Base-by-base conservation (phyloP, 192 early-diverging fungal species). In the Umbelopsis vinacea region DNA sequence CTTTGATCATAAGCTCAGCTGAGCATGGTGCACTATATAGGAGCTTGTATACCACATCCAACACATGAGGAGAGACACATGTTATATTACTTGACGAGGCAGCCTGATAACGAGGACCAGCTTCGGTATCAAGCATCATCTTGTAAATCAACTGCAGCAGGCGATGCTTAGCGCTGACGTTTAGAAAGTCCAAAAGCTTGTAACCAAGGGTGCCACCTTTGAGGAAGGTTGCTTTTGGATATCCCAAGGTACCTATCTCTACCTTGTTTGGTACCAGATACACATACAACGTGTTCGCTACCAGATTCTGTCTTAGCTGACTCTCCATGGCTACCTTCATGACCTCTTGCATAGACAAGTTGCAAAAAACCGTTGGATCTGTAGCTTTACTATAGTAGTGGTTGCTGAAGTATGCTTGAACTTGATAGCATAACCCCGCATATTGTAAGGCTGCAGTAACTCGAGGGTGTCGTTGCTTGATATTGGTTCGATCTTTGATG, bases 41-140 rank as follows among this genome's bases (percentile, higher is more conserved):
- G 37, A 92, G 71, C 69, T 90, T 91, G 70, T 92, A 94, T 40
- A 92, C 86, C n/a, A 90, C 88, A 69, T 94, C 92, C 12, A 92
- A 78, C 2, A 89, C 86, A 70, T 89, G 85, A 22, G 92, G 92
- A 26, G 92, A 91, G 35, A 90, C 88, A 52, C 91, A 92, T 2
- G 79, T 85, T 60, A 88, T 68, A 67, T 81, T 52, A 33, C 82
- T 72, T 15, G 84, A 82, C 2, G 83, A 75, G 24, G 82, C 81
- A 21, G 81, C 83, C 47, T 87, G 89, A 70, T 88, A 83, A 69
- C 85, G 81, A 40, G 89, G 88, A 33, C 85, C 86, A 37, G 73
- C 75, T 55, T 88, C 85, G 67, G 85, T 86, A 67, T 89, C 89
- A 66, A 92, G 79, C 87, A 89, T 89, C 88, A 89, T 89, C 71